Evolutionary conservation across 2,329 filamentous ascomycete species (phyloP), one percentile per base, ranked within the genome.

Genomic region (Penicillium sp.): DNA sequence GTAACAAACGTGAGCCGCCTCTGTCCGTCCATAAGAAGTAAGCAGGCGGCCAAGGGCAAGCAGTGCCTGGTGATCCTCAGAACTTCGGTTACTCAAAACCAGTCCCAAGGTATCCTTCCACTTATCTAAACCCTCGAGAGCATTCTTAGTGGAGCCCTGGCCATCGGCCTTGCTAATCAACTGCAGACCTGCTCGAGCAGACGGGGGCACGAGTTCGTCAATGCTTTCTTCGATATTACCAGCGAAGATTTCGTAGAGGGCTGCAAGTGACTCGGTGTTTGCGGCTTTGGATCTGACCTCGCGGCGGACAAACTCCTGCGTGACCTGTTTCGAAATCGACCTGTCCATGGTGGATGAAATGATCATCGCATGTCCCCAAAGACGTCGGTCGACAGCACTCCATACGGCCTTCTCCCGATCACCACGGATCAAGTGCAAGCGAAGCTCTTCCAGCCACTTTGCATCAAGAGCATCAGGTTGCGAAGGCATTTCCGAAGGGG

Each of bases 311-410:
- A 99, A 99, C 67, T 99, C 94, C 67, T 96, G 91, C 0, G 91
- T 86, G 26, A 99, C 92, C 69, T 95, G 90, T 71, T 91, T 95
- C 83, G 95, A 97, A 2, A 95, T 80, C 5, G 81, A 78, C 42
- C 79, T 81, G 22, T 90, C 89, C 45, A 89, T 80, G 1, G 90
- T 94, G 7, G 75, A 96, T 72, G 94, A 88, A 35, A 99, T 88
- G 19, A 99, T 80, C 82, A 99, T 89, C 3, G 94, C 95, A 72
- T 99, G 95, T 2, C 91, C 94, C 95, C 95, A 99, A 3, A 99
- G 79, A 46, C 92, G 86, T 72, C 92, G 91, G 72, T 99, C 94
- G 31, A 91, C 93, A 5, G 94, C 92, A 61, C 88, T 82, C 93
- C 93, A 97, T 0, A 95, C 89, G 5, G 94, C 94, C 63, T 92